These are phyloP conservation scores for Rubia balearica DNA, from an alignment of 305 asterid genomes.

Conservation along the genomic window DNA sequence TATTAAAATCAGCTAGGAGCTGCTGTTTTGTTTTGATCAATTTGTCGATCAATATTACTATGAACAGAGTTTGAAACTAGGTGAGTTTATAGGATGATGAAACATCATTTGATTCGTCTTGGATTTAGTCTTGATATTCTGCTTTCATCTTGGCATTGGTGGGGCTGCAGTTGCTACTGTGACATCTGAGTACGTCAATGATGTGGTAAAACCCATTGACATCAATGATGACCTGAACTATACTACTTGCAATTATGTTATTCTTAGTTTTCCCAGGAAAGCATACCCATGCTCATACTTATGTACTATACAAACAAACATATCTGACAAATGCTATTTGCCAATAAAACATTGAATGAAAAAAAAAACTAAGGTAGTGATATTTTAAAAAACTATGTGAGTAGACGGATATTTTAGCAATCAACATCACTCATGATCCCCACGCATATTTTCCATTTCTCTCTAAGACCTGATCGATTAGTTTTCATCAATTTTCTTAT, in stretches of 20 bases:
- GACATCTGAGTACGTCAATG: constrained; percentile 85
- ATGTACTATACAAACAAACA: too few species aligned
- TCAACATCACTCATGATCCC: neutral
- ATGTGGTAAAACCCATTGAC: constrained; percentile 71
- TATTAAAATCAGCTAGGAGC: too few species aligned
- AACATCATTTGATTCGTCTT: constrained; percentile 19
- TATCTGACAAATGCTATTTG: neutral
- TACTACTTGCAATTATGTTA: neutral
- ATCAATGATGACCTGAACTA: too few species aligned
- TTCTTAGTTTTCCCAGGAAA: neutral
- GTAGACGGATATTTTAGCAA: neutral
- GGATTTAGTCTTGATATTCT: constrained; percentile 66
- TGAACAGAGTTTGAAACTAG: too few species aligned
- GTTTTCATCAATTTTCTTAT: neutral
- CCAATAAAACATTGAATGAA: neutral
- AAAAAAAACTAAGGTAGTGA: neutral
- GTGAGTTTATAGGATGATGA: too few species aligned
- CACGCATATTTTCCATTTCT: neutral
- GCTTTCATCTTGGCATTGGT: constrained; percentile 59
- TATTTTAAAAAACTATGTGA: neutral
- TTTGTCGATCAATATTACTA: too few species aligned
- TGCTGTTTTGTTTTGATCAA: too few species aligned
- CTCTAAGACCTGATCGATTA: constrained; percentile 13
- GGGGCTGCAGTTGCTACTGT: constrained; percentile 95
- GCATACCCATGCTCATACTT: neutral